Evolutionary conservation across 1,139 yeast species (phyloP).

Genomic region (Sugiyamaella sp.): DNA sequence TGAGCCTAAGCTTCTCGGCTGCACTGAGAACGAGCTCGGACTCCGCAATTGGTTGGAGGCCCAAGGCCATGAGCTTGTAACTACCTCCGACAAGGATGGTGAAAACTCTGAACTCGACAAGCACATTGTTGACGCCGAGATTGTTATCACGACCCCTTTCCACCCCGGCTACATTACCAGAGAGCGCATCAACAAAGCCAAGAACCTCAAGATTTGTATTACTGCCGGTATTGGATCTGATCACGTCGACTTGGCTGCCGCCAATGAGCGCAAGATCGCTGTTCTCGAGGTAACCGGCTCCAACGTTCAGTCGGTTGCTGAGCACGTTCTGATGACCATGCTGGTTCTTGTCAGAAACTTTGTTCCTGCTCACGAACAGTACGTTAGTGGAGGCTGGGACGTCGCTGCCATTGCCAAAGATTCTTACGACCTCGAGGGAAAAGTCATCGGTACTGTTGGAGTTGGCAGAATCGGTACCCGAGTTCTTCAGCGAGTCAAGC

Average conservation of each 20-base stretch:
- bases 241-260: slow-evolving; percentile 73
- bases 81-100: slow-evolving; percentile 74
- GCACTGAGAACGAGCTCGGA: slow-evolving; percentile 76
- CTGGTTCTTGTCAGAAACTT: slow-evolving; percentile 71
- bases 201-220: slow-evolving; percentile 67
- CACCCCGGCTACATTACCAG: slow-evolving; percentile 75
- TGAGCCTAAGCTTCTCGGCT: slow-evolving; percentile 64
- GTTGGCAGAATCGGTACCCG: slow-evolving; percentile 82
- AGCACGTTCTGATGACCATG: slow-evolving; percentile 75
- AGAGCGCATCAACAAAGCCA: slow-evolving; percentile 67
- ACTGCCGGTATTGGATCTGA: slow-evolving; percentile 91
- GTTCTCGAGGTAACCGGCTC: slow-evolving; percentile 83
- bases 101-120: slow-evolving; percentile 58
- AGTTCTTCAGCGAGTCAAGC: slow-evolving; percentile 68
- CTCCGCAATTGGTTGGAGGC: slow-evolving; percentile 63
- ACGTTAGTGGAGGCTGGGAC: slow-evolving; percentile 65
- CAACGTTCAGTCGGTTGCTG: slow-evolving; percentile 77
- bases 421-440: slow-evolving; percentile 73
- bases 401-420: slow-evolving; percentile 76
- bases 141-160: slow-evolving; percentile 79
- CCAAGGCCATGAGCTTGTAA: slow-evolving; percentile 66
- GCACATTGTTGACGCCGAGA: slow-evolving; percentile 68
- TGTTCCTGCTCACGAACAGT: slow-evolving; percentile 75
- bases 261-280: slow-evolving; percentile 61
- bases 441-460: slow-evolving; percentile 75